Base-by-base conservation (phyloP, 768 basidiomycete species). In the Mycena polygramma region DNA sequence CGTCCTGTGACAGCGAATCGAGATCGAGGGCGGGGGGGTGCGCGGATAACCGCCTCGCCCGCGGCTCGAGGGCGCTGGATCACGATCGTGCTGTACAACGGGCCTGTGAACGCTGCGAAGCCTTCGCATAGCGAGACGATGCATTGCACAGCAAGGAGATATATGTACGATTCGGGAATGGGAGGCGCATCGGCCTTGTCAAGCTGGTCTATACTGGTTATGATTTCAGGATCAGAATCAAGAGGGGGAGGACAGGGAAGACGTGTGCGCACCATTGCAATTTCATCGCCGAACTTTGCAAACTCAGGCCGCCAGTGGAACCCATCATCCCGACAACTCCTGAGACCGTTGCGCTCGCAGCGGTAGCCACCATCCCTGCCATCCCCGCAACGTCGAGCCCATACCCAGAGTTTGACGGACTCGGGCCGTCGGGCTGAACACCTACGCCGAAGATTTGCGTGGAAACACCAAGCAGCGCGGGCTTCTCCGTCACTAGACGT, bases 151-250 rank as follows among this genome's bases (percentile, higher is more conserved):
- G 91, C 94, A 2, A 99, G 88, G 10, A 99, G 91, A 77, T 97
- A 97, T 71, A 97, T 88, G 78, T 99, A 98, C 5, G 93, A 87
- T 68, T 99, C 98, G 0, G 98, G 97, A 62, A 98, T 96, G 0
- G 90, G 86, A 0, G 98, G 98, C 0, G 96, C 90, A 74, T 99
- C 98, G 0, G 95, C 93, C 79, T 99, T 99, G 83, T 99, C 97
- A 15, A 98, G 89, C 79, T 99, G 98, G 78, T 99, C 97, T 74
- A 99, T 98, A 78, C 97, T 98, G 75, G 60, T 45, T 5, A 60
- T 60, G 53, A 65, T 48, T 46, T 65, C 68, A 43, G 74, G 70
- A 58, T 15, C 14, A 45, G 15, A 7, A 19, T 59, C 52, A 45
- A 41, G 26, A 0, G 45, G 24, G 46, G n/a, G 15, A 39, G n/a